Evolutionary conservation across 257 asterid species (phyloP).

Genomic region (Ocimum tenuiflorum): DNA sequence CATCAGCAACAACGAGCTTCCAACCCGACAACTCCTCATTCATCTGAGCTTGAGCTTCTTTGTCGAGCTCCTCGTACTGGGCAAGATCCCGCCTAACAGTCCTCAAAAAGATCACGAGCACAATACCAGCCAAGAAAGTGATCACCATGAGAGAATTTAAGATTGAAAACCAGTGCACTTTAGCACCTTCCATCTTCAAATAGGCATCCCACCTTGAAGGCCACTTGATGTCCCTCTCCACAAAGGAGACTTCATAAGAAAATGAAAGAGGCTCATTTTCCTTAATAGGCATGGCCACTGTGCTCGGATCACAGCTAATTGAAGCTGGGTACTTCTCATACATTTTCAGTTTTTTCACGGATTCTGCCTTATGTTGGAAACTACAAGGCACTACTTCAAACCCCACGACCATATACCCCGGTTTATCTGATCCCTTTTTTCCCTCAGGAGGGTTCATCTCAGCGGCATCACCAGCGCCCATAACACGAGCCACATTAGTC

Average conservation of each 20-base stretch:
- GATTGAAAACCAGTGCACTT: slow-evolving; percentile 85
- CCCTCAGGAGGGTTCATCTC: slow-evolving; percentile 56
- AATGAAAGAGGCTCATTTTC: slow-evolving; percentile 65
- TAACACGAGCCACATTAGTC: slow-evolving; percentile 58
- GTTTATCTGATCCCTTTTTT: slow-evolving; percentile 36
- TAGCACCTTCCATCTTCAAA: slow-evolving; percentile 85
- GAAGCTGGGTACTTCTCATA: slow-evolving; percentile 54
- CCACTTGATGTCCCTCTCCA: slow-evolving; percentile 76
- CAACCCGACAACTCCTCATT: slow-evolving; percentile 85
- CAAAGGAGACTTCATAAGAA: slow-evolving; percentile 66
- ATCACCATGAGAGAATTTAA: slow-evolving; percentile 83
- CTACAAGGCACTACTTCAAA: slow-evolving; percentile 83
- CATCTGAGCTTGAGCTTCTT: slow-evolving; percentile 75
- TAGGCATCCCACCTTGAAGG: slow-evolving; percentile 91
- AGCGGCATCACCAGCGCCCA: slow-evolving; percentile 75
- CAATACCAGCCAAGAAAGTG: slow-evolving; percentile 85
- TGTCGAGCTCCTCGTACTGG: slow-evolving; percentile 75
- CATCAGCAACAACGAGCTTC: slow-evolving; percentile 79
- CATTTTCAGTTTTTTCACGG: slow-evolving; percentile 48
- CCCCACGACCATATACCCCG: slow-evolving; percentile 82
- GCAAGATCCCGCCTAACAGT: slow-evolving; percentile 78
- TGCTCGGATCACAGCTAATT: slow-evolving; percentile 51
- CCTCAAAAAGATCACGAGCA: slow-evolving; percentile 73
- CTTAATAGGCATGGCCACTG: slow-evolving; percentile 48
- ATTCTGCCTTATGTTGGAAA: slow-evolving; percentile 43